phyloP scores from a whole-genome alignment of 2,329 filamentous ascomycete genomes.

The Aspergillus hiratsukae region DNA sequence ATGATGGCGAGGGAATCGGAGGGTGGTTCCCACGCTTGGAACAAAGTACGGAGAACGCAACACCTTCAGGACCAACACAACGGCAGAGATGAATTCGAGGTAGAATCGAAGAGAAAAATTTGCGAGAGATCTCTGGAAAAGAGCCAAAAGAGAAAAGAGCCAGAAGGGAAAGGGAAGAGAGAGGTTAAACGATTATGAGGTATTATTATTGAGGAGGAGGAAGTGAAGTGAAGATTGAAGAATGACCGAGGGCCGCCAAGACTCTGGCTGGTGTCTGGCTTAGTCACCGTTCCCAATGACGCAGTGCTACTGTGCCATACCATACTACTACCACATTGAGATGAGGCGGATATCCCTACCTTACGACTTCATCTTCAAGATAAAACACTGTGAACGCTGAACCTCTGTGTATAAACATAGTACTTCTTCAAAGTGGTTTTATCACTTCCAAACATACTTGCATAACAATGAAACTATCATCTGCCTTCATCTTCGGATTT shows the following conservation, averaged over 20 bases:
- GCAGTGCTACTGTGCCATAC: not conserved
- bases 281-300: not conserved
- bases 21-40: not conserved
- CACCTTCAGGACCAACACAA: not conserved
- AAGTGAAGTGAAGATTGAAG: not conserved
- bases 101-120: not conserved
- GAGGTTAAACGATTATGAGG: not conserved
- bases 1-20: not conserved
- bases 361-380: not conserved
- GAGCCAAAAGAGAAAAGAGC: not conserved
- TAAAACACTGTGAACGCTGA: not conserved
- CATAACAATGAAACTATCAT: conserved; percentile 59
- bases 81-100: not conserved
- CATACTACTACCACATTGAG: too few species aligned
- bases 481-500: conserved; percentile 55
- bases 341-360: not conserved
- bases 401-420: not conserved
- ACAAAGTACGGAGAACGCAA: not conserved
- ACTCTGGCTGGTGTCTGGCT: not conserved
- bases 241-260: not conserved
- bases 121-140: not conserved
- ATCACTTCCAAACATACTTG: not conserved
- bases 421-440: not conserved
- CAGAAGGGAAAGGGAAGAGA: conserved; percentile 5
- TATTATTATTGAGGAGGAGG: not conserved